Evolutionary conservation across 768 basidiomycete genomes (phyloP), one percentile per base, ranked within the genome.

Genomic region (Heimioporus sp.): DNA sequence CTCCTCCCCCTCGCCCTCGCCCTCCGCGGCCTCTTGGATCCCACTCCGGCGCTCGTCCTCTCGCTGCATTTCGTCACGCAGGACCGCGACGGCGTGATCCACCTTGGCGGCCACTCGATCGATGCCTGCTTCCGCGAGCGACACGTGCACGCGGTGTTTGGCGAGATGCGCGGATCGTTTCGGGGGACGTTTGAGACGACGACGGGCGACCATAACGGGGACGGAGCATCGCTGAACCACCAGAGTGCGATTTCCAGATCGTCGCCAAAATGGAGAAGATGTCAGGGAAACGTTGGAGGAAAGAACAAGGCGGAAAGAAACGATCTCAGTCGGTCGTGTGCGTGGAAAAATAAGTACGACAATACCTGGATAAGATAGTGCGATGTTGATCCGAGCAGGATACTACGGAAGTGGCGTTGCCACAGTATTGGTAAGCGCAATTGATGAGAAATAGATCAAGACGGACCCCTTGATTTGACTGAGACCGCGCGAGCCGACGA

Each of bases 141-240:
- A 85, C 38, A 94, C 87, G 43, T 90, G 89, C 2, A 79, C 79
- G 54, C 90, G 88, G 58, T 92, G 85, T 31, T 85, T 86, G 24
- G 90, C 80, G 31, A 92, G 83, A 67, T 92, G 89, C 0, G 90
- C 90, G 4, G 83, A 80, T 43, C 85, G 87, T 49, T 83, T 82
- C 12, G 93, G 85, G 19, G 93, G 91, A 3, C 92, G 85, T 69
- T 91, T 92, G 67, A 97, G 85, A 12, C 94, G 79, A 47, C 93
- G 85, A 48, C 94, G 90, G 5, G 94, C 92, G 48, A 96, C 92
- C 94, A 98, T 96, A 49, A 97, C 93, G 0, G 95, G 94, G 0
- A 96, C 94, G 15, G 92, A 92, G 55, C 92, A 95, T 71, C 92
- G 94, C 78, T 92, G 16, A 5, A 24, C 24, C 24, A 24, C 5